Evolutionary conservation across 306 rosid genomes (phyloP), one percentile per base, ranked within the genome.

Genomic region (Bauhinia variegata): DNA sequence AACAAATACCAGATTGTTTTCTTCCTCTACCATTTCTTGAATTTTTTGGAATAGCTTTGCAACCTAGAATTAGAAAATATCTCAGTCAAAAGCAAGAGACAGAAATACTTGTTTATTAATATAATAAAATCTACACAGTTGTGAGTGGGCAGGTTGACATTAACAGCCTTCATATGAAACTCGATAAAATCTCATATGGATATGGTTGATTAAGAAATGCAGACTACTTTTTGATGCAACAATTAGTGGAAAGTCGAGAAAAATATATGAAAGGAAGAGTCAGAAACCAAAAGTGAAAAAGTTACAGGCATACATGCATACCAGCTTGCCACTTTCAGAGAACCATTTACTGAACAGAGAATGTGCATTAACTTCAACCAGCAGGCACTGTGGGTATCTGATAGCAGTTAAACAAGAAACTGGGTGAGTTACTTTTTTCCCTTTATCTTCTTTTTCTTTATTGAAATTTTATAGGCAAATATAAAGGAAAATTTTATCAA

Each of bases 291-390:
- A 79, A 60, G 43, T 28, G 71, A 28, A 64, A 23, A 53, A 54
- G 43, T 55, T 32, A 11, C 17, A 52, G 60, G 70, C 71, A 67
- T 57, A 23, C 43, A 47, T 15, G 73, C 84, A 56, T 90, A 93
- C 99, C 97, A 93, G 83, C 89, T 93, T 93, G 74, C 99, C 99
- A 48, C 99, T 93, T 86, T 88, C 99, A 0, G 99, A 93, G 84
- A 93, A 93, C 99, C 99, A 93, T 93, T 93, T 93, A 70, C 97
- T 90, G 84, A 93, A 93, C 79, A 93, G 80, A 63, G 99, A 93
- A 83, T 93, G 99, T 67, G 99, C 99, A 77, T 93, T 93, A 74
- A 93, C 99, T 82, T 93, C 97, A 71, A 91, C 42, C 80, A 93
- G 81, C 59, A 84, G 96, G 80, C 83, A 75, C 48, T 90, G 97